Evolutionary conservation across 129 eudicot genomes (phyloP).

Genomic region (Artemisia argyi): DNA sequence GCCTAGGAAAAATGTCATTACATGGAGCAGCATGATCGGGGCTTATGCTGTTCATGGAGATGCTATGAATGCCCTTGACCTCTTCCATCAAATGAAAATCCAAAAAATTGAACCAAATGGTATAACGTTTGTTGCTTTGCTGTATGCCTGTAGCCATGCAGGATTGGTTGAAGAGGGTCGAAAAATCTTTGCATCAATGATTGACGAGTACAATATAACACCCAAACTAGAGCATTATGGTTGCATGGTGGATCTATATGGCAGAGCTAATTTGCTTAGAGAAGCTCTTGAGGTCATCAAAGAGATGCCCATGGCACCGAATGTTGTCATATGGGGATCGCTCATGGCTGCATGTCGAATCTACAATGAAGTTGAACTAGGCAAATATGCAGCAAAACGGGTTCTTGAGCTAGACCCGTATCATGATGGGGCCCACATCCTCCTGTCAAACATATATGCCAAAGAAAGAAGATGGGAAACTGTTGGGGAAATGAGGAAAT

Average conservation of each 20-base stretch:
- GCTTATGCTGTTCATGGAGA: conserved; percentile 78
- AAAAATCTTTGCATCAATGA: conserved; percentile 55
- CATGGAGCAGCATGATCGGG: conserved; percentile 75
- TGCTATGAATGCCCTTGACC: conserved; percentile 46
- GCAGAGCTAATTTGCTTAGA: conserved; percentile 61
- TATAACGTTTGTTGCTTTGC: conserved; percentile 67
- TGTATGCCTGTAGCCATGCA: conserved; percentile 79
- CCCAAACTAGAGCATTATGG: conserved; percentile 76
- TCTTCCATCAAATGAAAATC: conserved; percentile 56
- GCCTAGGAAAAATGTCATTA: conserved; percentile 54
- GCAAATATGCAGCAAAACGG: conserved; percentile 79
- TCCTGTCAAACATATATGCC: conserved; percentile 66
- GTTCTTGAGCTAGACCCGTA: conserved; percentile 70
- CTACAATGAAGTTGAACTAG: conserved; percentile 65
- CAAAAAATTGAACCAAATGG: conserved; percentile 62
- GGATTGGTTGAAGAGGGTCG: conserved; percentile 70
- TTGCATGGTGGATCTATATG: conserved; percentile 79
- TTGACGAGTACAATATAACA: conserved; percentile 48
- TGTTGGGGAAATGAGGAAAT: conserved; percentile 50
- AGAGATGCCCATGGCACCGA: conserved; percentile 73
- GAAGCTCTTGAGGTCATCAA: conserved; percentile 67
- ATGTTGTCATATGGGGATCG: conserved; percentile 75
- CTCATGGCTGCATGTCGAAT: conserved; percentile 65
- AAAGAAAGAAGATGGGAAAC: conserved; percentile 64
- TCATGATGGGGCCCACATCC: conserved; percentile 73